phyloP scores from a whole-genome alignment of 2,329 filamentous ascomycete species.

The Cladophialophora immunda region DNA sequence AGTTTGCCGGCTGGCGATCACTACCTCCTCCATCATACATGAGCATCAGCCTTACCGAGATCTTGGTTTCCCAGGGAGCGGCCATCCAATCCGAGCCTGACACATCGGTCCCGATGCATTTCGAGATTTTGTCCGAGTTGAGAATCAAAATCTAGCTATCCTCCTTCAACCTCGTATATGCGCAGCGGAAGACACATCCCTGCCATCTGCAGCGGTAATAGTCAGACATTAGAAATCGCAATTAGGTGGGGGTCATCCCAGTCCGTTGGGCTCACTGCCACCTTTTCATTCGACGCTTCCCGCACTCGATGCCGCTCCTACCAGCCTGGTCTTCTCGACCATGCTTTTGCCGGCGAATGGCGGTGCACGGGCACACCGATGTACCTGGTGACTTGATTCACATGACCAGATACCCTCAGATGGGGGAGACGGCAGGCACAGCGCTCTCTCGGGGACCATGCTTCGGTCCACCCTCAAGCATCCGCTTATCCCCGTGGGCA shows the following conservation, averaged over 20 bases:
- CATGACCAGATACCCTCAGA: background rate
- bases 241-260: background rate
- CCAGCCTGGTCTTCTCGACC: background rate
- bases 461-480: background rate
- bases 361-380: background rate
- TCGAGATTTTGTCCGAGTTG: background rate
- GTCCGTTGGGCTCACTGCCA: background rate
- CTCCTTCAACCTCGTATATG: slow-evolving; percentile 5
- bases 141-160: background rate
- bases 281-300: background rate
- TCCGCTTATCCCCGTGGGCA: slow-evolving; percentile 4
- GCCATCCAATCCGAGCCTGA: background rate
- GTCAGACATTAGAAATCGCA: background rate
- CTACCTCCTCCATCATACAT: background rate
- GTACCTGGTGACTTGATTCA: background rate
- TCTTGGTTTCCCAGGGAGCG: background rate
- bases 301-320: background rate
- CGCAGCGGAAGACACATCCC: background rate
- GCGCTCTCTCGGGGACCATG: background rate
- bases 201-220: background rate
- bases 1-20: background rate
- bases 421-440: background rate
- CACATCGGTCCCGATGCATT: background rate
- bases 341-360: background rate
- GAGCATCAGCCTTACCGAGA: slow-evolving; percentile 2